These are phyloP conservation scores for Saturnispora besseyi DNA, from an alignment of 805 yeast genomes.

Conservation along the genomic window DNA sequence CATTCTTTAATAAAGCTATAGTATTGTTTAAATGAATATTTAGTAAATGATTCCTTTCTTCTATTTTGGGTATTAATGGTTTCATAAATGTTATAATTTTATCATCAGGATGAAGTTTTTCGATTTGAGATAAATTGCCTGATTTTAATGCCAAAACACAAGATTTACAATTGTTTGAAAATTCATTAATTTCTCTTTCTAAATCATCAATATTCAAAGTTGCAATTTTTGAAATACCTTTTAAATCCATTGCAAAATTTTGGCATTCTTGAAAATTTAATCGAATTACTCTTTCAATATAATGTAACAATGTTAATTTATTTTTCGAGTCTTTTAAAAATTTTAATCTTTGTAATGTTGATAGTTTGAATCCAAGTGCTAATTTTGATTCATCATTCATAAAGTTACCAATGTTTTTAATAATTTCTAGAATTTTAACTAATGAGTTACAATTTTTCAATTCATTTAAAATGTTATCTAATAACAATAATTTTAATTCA, in stretches of 20 bases:
- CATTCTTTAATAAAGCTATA: constrained; percentile 41
- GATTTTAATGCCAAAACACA: constrained; percentile 46
- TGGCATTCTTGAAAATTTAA: constrained; percentile 56
- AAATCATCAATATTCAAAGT: constrained; percentile 57
- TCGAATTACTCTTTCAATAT: constrained; percentile 62
- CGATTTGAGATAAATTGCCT: constrained; percentile 57
- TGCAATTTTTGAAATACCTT: constrained; percentile 43
- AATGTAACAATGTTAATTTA: constrained; percentile 63
- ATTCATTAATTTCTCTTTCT: constrained; percentile 50
- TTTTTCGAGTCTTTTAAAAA: constrained; percentile 66
- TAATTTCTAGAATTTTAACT: constrained; percentile 51
- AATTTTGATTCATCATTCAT: constrained; percentile 66
- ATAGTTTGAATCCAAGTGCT: constrained; percentile 62
- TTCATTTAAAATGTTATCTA: constrained; percentile 52
- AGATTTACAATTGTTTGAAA: constrained; percentile 38
- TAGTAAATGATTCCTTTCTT: constrained; percentile 38
- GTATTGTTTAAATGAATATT: constrained; percentile 43
- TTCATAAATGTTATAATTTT: constrained; percentile 44
- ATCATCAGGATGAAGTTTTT: constrained; percentile 61
- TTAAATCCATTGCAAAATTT: constrained; percentile 51
- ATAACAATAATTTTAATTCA: constrained; percentile 40
- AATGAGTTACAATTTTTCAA: constrained; percentile 45
- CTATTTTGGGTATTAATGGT: constrained; percentile 28
- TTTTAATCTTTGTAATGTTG: constrained; percentile 58
- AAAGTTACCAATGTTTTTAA: constrained; percentile 66